Evolutionary conservation across 768 basidiomycete species (phyloP), one percentile per base, ranked within the genome.

Genomic region (Suillus spraguei): DNA sequence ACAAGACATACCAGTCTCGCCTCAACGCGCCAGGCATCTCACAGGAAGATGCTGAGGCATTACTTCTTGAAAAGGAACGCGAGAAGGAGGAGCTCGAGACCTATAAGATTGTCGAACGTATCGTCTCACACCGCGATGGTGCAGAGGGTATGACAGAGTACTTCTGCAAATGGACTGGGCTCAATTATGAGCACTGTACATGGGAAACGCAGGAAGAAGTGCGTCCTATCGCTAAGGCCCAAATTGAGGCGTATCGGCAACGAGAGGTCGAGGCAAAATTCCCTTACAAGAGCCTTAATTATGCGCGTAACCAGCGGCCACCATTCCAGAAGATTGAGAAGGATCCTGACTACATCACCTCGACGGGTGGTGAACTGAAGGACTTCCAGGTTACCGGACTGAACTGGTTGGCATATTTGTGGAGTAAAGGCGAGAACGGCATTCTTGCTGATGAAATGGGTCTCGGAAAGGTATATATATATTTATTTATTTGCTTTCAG

Each of bases 371-470:
- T 7, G 77, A 88, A 66, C 82, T 99, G 65, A 99, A 99, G 78
- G 97, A 99, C 71, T 99, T 99, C 81, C 97, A 99, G 80, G 82
- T 99, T 46, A 97, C 95, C 3, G 97, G 97, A 28, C 82, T 99
- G 66, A 99, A 99, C 73, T 99, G 97, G 97, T 83, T 99, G n/a
- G 91, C 94, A 5, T 99, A 97, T 76, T 80, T 96, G 17, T 99
- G 97, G 97, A 88, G 85, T 67, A 88, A 94, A 68, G 93, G 93
- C 10, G 91, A 97, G 69, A 99, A 99, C 72, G 97, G 97, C 22
- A 97, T 99, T 64, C 80, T 99, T 41, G 97, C 97, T 1, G 97
- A 99, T 71, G 97, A 99, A 83, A 99, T 99, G 97, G 97, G 97
- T 74, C 90, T 99, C 32, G 97, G 97, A 60, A 99, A 99, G 87